Evolutionary conservation across 2,329 filamentous ascomycete species (phyloP).

Genomic region (Colletotrichum acutatum): DNA sequence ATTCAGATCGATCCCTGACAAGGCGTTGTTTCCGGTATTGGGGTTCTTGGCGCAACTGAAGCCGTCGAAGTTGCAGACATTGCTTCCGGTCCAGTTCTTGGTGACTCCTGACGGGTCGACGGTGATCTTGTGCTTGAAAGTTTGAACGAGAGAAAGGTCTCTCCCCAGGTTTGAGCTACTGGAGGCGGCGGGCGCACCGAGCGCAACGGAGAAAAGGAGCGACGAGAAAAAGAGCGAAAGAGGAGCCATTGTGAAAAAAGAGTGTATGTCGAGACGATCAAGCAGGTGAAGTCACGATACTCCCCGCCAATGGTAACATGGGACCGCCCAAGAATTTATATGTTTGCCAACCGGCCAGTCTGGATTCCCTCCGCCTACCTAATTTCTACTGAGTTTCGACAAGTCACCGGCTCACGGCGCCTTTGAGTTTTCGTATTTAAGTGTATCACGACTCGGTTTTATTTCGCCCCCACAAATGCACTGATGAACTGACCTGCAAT

Average conservation of each 20-base stretch:
- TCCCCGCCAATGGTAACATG: fast-evolving
- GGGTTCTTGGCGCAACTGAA: conserved; percentile 10
- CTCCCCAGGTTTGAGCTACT: conserved; percentile 4
- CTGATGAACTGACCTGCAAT: background rate
- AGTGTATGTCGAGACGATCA: background rate
- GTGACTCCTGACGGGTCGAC: background rate
- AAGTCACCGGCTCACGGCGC: background rate
- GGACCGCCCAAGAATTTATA: background rate
- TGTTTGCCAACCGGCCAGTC: background rate
- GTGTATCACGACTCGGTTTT: background rate
- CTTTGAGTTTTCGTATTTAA: background rate
- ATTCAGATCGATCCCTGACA: conserved; percentile 5
- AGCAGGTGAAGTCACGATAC: background rate
- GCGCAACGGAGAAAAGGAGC: conserved; percentile 14
- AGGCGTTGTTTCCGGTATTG: background rate
- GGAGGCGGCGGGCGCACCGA: background rate
- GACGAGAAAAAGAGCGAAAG: conserved; percentile 18
- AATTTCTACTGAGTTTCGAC: background rate
- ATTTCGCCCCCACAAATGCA: background rate
- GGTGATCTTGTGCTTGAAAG: conserved; percentile 12
- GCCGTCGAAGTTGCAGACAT: conserved; percentile 18
- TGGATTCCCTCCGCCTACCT: background rate
- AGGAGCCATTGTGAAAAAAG: background rate
- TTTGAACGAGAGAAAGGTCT: conserved; percentile 2
- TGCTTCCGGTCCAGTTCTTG: conserved; percentile 6